Evolutionary conservation across 2,329 filamentous ascomycete genomes (phyloP), one percentile per base, ranked within the genome.

Genomic region (Diaporthe humulicola): DNA sequence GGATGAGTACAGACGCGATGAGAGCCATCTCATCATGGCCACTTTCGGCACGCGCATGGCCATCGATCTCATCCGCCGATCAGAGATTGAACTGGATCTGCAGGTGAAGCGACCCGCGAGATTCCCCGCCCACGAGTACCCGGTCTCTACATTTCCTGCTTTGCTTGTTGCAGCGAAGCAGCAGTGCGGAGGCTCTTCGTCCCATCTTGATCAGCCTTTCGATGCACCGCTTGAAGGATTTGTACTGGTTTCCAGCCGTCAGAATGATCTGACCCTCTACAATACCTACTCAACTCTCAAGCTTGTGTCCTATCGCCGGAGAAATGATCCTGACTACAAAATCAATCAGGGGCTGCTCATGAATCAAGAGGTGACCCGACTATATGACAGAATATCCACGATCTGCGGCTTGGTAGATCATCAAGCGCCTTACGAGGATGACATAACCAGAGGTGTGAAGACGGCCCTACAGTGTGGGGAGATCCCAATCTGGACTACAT

Each of bases 21-120:
- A 67, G 36, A 66, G 48, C 15, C 36, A 73, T n/a, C 71, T 73
- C 17, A 9, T 45, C 14, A 66, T 73, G 48, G 71, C 71, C 14
- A 30, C 71, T 14, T 56, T 56, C 28, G 71, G 71, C 1, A 73
- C 71, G 3, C 45, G 50, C 4, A 52, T 73, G 45, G 71, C 71
- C 14, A 73, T 73, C n/a, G 60, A 73, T 22, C 50, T 73, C 33
- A 67, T 73, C 38, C 71, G 71, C 38, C 60, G 71, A 33, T 66
- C 58, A 17, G 71, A 73, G 58, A 45, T n/a, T 19, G 71, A 73
- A 30, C 28, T 73, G 58, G 36, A 25, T 19, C 25, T 73, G 19
- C 45, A 66, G 12, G 50, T 73, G 19, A 69, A 52, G 4, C 58
- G 58, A 7, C 71, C 71, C 12, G 38, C 25, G 22, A 64, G 71